Evolutionary conservation across 2,329 filamentous ascomycete genomes (phyloP).

Genomic region (Clarireedia sp.): DNA sequence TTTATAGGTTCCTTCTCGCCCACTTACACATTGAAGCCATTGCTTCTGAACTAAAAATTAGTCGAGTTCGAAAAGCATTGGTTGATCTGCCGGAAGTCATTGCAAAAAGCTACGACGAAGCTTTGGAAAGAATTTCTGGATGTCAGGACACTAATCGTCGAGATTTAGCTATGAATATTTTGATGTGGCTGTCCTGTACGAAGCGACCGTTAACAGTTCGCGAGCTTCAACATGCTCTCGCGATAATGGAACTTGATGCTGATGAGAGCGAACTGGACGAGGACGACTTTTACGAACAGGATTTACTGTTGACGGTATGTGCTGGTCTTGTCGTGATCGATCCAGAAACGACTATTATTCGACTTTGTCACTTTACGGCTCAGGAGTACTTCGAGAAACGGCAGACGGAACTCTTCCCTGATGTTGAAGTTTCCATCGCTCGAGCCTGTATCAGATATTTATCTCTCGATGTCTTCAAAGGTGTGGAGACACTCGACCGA

Average conservation of each 20-base stretch:
- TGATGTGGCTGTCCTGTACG: slow-evolving; percentile 34
- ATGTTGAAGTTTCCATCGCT: slow-evolving; percentile 8
- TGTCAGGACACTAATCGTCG: slow-evolving; percentile 3
- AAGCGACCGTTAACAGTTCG: slow-evolving; percentile 27
- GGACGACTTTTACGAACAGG: slow-evolving; percentile 19
- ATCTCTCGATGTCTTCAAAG: slow-evolving; percentile 19
- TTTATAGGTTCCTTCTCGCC: slow-evolving; percentile 22
- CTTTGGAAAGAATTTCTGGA: slow-evolving; percentile 32
- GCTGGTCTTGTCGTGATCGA: slow-evolving; percentile 24
- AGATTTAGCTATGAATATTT: slow-evolving; percentile 4
- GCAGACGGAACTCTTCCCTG: slow-evolving; percentile 6
- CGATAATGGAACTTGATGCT: slow-evolving; percentile 29
- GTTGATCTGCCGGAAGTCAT: slow-evolving; percentile 18
- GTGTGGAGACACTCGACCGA: slow-evolving; percentile 8
- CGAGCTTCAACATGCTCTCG: slow-evolving; percentile 38
- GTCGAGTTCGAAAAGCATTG: slow-evolving; percentile 26
- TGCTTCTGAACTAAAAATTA: slow-evolving; percentile 21
- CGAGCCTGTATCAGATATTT: slow-evolving; percentile 23
- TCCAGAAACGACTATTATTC: slow-evolving; percentile 18
- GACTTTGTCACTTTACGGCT: slow-evolving; percentile 23
- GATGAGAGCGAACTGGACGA: slow-evolving; percentile 20
- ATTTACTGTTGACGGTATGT: slow-evolving; percentile 17
- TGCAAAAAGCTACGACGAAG: slow-evolving; percentile 31
- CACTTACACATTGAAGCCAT: slow-evolving; percentile 31
- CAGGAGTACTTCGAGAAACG: slow-evolving; percentile 23